A percentile compares a stretch with the other conserved stretches of the same genome.
Conservation (phyloP, 2,329 filamentous ascomycete genomes). For the Cercospora zeina region DNA sequence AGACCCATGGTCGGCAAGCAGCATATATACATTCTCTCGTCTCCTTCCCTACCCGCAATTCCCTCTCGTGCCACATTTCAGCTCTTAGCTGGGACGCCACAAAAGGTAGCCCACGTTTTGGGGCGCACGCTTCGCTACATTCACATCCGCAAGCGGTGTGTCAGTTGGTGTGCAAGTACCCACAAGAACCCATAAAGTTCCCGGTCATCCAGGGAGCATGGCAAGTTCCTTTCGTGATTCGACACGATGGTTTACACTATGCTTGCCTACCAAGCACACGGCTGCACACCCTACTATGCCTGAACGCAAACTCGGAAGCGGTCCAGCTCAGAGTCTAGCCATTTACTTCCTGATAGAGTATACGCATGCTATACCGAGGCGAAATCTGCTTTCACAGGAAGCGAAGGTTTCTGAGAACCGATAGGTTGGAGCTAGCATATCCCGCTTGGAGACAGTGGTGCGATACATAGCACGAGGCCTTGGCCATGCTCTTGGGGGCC, state of each 20-base stretch:
- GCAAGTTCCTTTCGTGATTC: too few species aligned
- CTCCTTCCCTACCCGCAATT: neutral
- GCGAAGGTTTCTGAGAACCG: neutral
- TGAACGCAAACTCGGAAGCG: neutral
- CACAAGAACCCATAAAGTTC: too few species aligned
- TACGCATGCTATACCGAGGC: neutral
- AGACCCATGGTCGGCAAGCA: neutral
- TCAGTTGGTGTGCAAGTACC: neutral
- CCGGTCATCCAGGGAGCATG: too few species aligned
- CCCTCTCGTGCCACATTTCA: neutral
- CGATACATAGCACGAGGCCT: neutral
- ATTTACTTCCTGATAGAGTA: neutral
- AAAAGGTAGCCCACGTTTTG: neutral
- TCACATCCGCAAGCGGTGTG: neutral
- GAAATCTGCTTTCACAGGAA: neutral
- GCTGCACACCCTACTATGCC: too few species aligned
- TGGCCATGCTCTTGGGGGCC: neutral
- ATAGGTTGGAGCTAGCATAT: neutral
- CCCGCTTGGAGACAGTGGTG: neutral
- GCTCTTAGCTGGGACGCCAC: neutral
- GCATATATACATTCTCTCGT: neutral
- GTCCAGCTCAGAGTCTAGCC: neutral
- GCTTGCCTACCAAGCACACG: neutral
- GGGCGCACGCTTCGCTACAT: neutral
- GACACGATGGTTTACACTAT: neutral